Evolutionary conservation across 495 filamentous ascomycete genomes (phyloP), one percentile per base, ranked within the genome.

Genomic region (Cairneyella variabilis): DNA sequence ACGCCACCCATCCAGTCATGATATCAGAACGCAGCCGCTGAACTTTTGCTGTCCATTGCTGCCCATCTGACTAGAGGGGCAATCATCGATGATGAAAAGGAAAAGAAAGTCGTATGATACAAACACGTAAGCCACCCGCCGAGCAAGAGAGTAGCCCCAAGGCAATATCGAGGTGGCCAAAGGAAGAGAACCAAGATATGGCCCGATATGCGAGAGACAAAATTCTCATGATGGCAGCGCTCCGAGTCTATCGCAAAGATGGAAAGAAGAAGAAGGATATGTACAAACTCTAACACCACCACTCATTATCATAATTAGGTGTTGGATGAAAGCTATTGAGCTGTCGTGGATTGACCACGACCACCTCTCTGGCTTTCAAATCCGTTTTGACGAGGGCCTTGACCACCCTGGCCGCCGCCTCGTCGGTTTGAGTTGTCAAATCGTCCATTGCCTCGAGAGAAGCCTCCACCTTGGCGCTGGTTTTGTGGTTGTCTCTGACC

Each of bases 361-460:
- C 71, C 70, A 21, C 70, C 70, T 25, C 67, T 66, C 45, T 66
- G 71, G 46, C 70, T 67, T 54, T 73, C 66, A 37, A 69, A 75
- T 26, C 65, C 63, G 34, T 66, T 65, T 43, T 66, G 61, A 32
- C 71, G 68, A 34, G 66, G 65, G 8, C 68, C 68, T 51, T 67
- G 66, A 37, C 62, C 59, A 16, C 56, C 51, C n/a, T 56, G 50
- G 14, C 56, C 65, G 17, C 69, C 69, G 12, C 63, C 62, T 47
- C 68, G 65, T 27, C 65, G 64, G 39, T 62, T 66, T 17, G 62
- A 66, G 32, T 69, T 64, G 30, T 64, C 64, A 18, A 63, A 68
- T 39, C 70, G 66, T 36, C 69, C 70, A 39, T 63, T 61, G 44
- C 60, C 57, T 14, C 63, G 45, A 9, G 28, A 39, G 18, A 51